Percentiles rank a stretch among this genome's conserved stretches.
Evolutionary conservation across 768 basidiomycete species (phyloP).

Genomic region (Tylopilus subfusipes): DNA sequence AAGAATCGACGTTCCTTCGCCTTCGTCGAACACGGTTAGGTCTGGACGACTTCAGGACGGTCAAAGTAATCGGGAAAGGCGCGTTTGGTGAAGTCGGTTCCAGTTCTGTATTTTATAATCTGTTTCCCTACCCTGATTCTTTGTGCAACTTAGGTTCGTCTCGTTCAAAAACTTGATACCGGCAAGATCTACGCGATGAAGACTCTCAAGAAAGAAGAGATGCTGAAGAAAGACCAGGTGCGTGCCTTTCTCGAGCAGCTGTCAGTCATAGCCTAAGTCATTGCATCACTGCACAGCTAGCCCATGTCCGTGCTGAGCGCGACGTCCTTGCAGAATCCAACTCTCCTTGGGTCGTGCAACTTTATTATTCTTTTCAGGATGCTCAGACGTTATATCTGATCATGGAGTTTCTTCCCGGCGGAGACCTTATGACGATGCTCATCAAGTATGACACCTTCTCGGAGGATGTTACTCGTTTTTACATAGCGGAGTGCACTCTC

Average conservation of each 20-base stretch:
- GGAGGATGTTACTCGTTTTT: conserved; percentile 96
- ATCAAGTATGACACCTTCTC: conserved; percentile 99
- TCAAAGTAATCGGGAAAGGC: conserved; percentile 98
- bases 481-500: conserved; percentile 97
- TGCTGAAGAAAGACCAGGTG: conserved; percentile 99
- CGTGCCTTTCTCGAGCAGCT: conserved; percentile 15
- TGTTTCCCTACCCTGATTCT: neutral
- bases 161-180: conserved; percentile 95
- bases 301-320: conserved; percentile 96
- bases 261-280: conserved; percentile 5
- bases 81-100: conserved; percentile 90
- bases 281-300: conserved; percentile 53
- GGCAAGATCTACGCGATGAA: conserved; percentile 99
- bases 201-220: conserved; percentile 93
- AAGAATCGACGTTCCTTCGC: conserved; percentile 85
- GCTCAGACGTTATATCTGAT: conserved; percentile 88
- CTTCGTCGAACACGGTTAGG: conserved; percentile 87
- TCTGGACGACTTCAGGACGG: conserved; percentile 88
- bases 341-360: conserved; percentile 93
- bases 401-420: conserved; percentile 99
- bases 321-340: conserved; percentile 96
- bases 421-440: conserved; percentile 99
- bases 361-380: conserved; percentile 99
- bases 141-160: conserved; percentile 53
- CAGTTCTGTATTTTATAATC: neutral